Percentiles rank a stretch among this genome's conserved stretches.
phyloP scores from a whole-genome alignment of 371 early-diverging fungal genomes.

The Blyttiomyces sp. region DNA sequence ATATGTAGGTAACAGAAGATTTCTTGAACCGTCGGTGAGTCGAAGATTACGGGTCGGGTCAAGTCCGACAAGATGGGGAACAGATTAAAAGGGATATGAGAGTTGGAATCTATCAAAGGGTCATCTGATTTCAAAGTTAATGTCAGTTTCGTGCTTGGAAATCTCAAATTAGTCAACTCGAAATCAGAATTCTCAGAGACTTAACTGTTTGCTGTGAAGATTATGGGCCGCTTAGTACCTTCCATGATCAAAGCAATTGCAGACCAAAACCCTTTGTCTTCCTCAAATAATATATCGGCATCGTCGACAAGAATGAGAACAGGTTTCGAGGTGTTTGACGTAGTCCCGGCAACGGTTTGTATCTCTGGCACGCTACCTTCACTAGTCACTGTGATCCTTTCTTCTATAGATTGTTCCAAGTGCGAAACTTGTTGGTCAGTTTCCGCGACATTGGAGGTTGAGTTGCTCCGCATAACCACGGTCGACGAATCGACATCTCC shows the following conservation, averaged over 20 bases:
- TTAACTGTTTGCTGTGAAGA: constrained; percentile 77
- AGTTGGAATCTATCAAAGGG: constrained; percentile 10
- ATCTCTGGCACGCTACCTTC: neutral
- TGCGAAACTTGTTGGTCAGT: neutral
- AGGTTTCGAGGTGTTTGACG: constrained; percentile 7
- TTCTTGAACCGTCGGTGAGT: constrained; percentile 7
- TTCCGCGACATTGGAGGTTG: neutral
- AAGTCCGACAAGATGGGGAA: neutral
- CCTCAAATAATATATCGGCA: constrained; percentile 76
- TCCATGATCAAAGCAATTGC: constrained; percentile 64
- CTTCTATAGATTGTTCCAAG: neutral
- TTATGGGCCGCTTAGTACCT: constrained; percentile 74
- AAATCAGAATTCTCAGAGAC: neutral
- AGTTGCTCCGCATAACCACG: too few relatives aligned
- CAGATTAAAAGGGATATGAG: constrained; percentile 2
- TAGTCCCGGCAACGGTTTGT: neutral
- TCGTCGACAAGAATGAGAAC: constrained; percentile 74
- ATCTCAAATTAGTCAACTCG: neutral
- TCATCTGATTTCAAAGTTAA: constrained; percentile 17
- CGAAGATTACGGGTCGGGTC: constrained; percentile 3
- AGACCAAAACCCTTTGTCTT: constrained; percentile 79
- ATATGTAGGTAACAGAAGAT: constrained; percentile 25
- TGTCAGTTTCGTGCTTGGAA: neutral
- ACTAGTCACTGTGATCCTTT: neutral
- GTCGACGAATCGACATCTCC: too few relatives aligned